A percentile compares a stretch with the other conserved stretches of the same genome.
Evolutionary conservation across 345 rosid genomes (phyloP).

Genomic region (Acer yangbiense): DNA sequence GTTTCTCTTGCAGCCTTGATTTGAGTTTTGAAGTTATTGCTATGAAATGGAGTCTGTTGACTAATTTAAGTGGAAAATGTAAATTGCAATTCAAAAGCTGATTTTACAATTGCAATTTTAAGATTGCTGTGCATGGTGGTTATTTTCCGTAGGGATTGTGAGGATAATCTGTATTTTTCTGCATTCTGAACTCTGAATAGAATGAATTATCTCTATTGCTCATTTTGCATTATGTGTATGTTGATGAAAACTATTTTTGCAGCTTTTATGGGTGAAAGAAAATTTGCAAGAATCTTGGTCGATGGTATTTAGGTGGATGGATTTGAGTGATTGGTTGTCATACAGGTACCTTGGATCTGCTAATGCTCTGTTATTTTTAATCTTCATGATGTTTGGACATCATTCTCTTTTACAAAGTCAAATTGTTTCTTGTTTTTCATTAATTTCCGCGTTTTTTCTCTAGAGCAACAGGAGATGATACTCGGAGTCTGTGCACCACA

Average conservation of each 20-base stretch:
- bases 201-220: not conserved
- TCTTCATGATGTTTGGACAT: slow-evolving; percentile 5
- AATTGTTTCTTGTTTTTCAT: slow-evolving; percentile 8
- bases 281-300: slow-evolving; percentile 94
- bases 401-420: slow-evolving; percentile 12
- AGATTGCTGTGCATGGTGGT: not conserved
- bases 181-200: not conserved
- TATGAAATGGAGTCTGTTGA: not conserved
- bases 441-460: slow-evolving; percentile 7
- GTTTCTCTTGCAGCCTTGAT: not conserved
- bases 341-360: slow-evolving; percentile 53
- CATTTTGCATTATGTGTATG: slow-evolving; percentile 5
- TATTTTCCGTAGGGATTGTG: not conserved
- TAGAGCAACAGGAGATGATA: slow-evolving; percentile 98
- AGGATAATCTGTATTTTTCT: not conserved
- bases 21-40: not conserved
- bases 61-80: not conserved
- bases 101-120: slow-evolving; percentile 5
- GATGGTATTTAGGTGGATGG: slow-evolving; percentile 97
- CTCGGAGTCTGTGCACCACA: slow-evolving; percentile 92
- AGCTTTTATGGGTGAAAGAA: slow-evolving; percentile 99
- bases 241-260: slow-evolving; percentile 27
- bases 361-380: not conserved
- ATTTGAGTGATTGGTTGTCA: slow-evolving; percentile 98
- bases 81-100: not conserved